phyloP scores from a whole-genome alignment of 257 asterid genomes.

The Solanum clarkiae region DNA sequence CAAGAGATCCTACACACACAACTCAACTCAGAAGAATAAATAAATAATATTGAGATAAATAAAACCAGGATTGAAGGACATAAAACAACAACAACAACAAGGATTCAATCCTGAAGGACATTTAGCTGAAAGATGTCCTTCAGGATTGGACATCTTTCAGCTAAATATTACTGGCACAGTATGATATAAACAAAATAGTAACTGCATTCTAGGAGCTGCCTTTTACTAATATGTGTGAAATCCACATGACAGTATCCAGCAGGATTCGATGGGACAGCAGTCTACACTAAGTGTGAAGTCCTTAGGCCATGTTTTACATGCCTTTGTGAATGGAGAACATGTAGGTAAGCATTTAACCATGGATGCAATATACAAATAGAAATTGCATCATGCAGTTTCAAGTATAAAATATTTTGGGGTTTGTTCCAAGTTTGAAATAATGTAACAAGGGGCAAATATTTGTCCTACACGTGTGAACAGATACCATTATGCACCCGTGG shows the following conservation, averaged over 20 bases:
- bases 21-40: not conserved
- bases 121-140: too few species aligned
- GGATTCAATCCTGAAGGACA: too few species aligned
- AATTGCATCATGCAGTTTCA: not conserved
- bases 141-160: not conserved
- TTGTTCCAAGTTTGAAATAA: not conserved
- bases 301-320: slow-evolving; percentile 54
- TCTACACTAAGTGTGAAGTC: slow-evolving; percentile 38
- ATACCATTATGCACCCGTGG: not conserved
- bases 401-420: not conserved
- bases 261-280: slow-evolving; percentile 11
- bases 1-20: not conserved
- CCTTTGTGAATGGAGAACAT: slow-evolving; percentile 51
- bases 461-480: not conserved
- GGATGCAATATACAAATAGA: not conserved
- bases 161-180: not conserved
- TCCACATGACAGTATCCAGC: slow-evolving; percentile 29
- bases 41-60: not conserved
- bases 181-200: not conserved
- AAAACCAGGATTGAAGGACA: not conserved
- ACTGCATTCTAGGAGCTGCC: not conserved
- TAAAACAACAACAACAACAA: too few species aligned
- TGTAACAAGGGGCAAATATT: not conserved
- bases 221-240: slow-evolving; percentile 4
- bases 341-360: slow-evolving; percentile 25